Percentiles rank a stretch among this genome's conserved stretches.
These are phyloP conservation scores for Silene vulgaris DNA, from an alignment of 179 eudicot species.

Conservation along the genomic window DNA sequence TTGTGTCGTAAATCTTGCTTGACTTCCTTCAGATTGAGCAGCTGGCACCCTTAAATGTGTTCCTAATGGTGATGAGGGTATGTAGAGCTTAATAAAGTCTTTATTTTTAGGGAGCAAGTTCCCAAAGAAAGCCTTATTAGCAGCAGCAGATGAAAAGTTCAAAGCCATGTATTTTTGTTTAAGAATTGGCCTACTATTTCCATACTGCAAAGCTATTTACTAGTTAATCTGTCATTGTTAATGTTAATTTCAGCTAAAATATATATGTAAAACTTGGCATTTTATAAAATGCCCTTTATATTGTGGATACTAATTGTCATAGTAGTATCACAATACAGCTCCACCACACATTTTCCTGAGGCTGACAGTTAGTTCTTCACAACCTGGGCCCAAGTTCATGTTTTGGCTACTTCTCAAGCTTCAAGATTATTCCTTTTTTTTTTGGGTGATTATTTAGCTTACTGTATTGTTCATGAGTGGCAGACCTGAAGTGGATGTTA, in stretches of 20 bases:
- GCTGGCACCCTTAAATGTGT: conserved; percentile 19
- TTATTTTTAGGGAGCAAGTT: conserved; percentile 2
- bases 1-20: conserved; percentile 16
- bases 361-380: conserved; percentile 21
- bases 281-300: conserved; percentile 4
- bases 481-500: no score
- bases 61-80: conserved; percentile 6
- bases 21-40: conserved; percentile 29
- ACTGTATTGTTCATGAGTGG: no score
- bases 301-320: background rate
- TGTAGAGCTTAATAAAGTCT: conserved; percentile 6
- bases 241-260: background rate
- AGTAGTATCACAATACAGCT: background rate
- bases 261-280: conserved; percentile 3
- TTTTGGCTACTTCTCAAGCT: background rate
- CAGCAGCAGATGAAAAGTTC: conserved; percentile 27
- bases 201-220: conserved; percentile 23
- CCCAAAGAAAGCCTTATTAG: conserved; percentile 23
- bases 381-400: conserved; percentile 1
- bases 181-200: conserved; percentile 9
- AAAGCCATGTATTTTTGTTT: conserved; percentile 30
- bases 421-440: background rate
- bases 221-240: conserved; percentile 6
- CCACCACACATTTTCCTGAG: conserved; percentile 35
- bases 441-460: background rate